Base-by-base conservation (phyloP, 164 flowering plant genomes). In the Dillenia turbinata region DNA sequence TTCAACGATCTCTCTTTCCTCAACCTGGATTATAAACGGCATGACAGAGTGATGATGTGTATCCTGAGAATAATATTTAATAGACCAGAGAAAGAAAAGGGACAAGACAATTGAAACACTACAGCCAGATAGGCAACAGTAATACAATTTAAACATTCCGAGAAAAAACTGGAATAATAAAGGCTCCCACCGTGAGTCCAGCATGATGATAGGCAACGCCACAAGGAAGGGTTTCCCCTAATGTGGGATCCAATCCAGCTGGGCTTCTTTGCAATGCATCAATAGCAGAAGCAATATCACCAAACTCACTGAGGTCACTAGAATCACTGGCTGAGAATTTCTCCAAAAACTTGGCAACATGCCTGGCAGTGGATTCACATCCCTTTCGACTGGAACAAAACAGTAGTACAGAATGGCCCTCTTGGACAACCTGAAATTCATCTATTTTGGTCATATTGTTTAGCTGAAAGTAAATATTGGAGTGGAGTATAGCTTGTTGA, bases 201-300 rank as follows among this genome's bases (percentile, higher is more conserved):
- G 96, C 99, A 84, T 94, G 99, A 77, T 91, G 97, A 78, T 87
- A 94, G 52, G 99, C 99, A 66, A 94, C 97, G 73, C 97, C 97
- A 72, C 74, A 70, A 63, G 96, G 96, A 66, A 94, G 80, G 56
- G 96, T 94, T 79, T 91, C 93, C 69, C 85, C 89, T 47, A 94
- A 71, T 68, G 80, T 44, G 57, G 97, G 93, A 81, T 94, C 99
- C 72, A 94, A 63, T 51, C 99, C 97, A 12, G 81, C 85, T 46
- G 97, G 96, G 66, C 84, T 83, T 64, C 80, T 84, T 72, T 78
- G 71, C 70, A 94, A 73, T 52, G 92, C 85, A 78, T 91, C 96
- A 71, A 91, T 80, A 57, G 94, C 96, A 24, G 84, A 83, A 75
- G 75, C 43, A 62, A 81, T 69, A 76, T 90, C 88, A 64, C 50